phyloP scores from a whole-genome alignment of 192 early-diverging fungal genomes.

The Coemansia sp. region DNA sequence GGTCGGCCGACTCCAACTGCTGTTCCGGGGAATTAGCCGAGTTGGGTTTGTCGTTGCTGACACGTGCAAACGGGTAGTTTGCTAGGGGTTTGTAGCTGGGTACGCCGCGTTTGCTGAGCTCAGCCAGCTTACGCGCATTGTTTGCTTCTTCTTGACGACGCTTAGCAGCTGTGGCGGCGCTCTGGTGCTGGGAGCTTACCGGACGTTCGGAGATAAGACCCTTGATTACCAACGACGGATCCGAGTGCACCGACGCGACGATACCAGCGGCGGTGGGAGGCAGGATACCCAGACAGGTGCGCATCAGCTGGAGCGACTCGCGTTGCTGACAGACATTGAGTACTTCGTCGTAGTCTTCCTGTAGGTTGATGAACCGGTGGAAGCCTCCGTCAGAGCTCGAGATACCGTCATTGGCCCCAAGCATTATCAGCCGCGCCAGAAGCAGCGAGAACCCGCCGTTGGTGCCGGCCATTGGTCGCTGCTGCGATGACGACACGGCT shows the following conservation, averaged over 20 bases:
- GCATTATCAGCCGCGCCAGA: slow-evolving; percentile 67
- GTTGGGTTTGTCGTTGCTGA: not conserved
- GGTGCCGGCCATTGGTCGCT: slow-evolving; percentile 55
- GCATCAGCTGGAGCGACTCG: slow-evolving; percentile 64
- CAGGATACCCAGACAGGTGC: slow-evolving; percentile 64
- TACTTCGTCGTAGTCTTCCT: slow-evolving; percentile 72
- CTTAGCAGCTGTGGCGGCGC: slow-evolving; percentile 8
- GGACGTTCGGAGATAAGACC: slow-evolving; percentile 54
- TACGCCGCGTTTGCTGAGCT: slow-evolving; percentile 20
- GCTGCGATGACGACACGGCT: slow-evolving; percentile 52
- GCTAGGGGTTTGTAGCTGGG: slow-evolving; percentile 41
- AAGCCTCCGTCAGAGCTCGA: slow-evolving; percentile 55
- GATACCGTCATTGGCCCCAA: slow-evolving; percentile 46
- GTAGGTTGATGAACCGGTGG: slow-evolving; percentile 79
- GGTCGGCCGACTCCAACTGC: slow-evolving; percentile 15
- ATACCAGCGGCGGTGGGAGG: slow-evolving; percentile 77
- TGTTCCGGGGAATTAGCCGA: not conserved
- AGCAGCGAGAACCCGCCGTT: slow-evolving; percentile 62
- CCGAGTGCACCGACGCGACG: slow-evolving; percentile 62
- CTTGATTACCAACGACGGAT: slow-evolving; percentile 53
- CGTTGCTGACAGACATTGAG: slow-evolving; percentile 41
- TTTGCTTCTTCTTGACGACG: not conserved
- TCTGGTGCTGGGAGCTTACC: slow-evolving; percentile 21
- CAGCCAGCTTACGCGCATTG: slow-evolving; percentile 18
- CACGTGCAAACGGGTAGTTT: slow-evolving; percentile 35